Percentiles rank a stretch among this genome's conserved stretches.
phyloP scores from a whole-genome alignment of 305 asterid species.

The Salvia sclarea region DNA sequence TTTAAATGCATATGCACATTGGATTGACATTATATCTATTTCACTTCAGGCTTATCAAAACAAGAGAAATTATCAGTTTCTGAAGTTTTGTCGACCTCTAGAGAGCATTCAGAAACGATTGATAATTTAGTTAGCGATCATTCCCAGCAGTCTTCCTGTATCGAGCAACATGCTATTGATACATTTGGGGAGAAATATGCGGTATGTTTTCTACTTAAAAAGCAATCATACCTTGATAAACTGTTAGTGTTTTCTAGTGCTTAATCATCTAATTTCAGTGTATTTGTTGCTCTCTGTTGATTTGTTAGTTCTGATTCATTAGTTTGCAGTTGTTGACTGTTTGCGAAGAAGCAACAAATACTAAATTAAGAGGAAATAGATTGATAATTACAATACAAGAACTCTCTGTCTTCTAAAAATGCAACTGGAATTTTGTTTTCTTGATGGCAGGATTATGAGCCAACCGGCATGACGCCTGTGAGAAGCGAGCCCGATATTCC shows the following conservation, averaged over 20 bases:
- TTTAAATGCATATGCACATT: neutral
- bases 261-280: neutral
- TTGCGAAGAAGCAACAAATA: too few relatives aligned
- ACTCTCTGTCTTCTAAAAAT: too few relatives aligned
- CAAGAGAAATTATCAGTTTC: constrained; percentile 57
- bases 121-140: constrained; percentile 56
- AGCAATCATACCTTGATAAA: neutral
- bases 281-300: neutral
- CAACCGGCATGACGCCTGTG: constrained; percentile 50
- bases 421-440: neutral
- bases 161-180: constrained; percentile 43
- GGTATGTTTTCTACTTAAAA: constrained; percentile 28
- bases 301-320: too few relatives aligned
- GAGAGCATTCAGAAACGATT: constrained; percentile 56
- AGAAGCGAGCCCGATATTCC: constrained; percentile 58
- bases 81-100: constrained; percentile 48
- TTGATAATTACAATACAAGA: too few relatives aligned
- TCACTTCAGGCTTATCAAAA: constrained; percentile 55
- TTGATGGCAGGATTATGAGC: constrained; percentile 45
- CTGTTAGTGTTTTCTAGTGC: neutral
- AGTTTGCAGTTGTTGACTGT: too few relatives aligned
- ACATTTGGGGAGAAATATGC: constrained; percentile 47
- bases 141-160: constrained; percentile 51
- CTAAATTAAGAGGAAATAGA: too few relatives aligned
- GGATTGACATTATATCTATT: neutral